Base-by-base conservation (phyloP, 352 stramenopile genomes). In the Pythium dissimile region DNA sequence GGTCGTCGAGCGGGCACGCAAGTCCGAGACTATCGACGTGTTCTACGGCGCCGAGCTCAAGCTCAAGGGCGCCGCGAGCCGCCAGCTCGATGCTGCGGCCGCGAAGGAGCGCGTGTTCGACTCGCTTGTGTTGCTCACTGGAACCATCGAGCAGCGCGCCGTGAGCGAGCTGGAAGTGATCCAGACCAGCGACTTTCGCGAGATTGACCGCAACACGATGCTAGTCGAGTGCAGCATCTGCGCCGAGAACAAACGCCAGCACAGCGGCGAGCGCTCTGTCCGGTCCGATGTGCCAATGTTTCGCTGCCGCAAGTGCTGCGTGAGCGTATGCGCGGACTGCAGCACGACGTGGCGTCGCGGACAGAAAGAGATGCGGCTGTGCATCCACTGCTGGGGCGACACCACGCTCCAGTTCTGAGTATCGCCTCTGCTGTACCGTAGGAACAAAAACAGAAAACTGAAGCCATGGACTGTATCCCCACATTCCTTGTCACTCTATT, bases 221-320 rank as follows among this genome's bases (percentile, higher is more conserved):
- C 26, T 45, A 0, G 51, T 12, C 12, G 38, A 52, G 38, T 67
- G 60, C 26, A 54, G 43, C 20, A 32, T 49, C 2, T 67, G 52
- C 28, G n/a, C 12, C 15, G 46, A 51, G 15, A 37, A 12, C 31
- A 15, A n/a, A n/a, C n/a, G n/a, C n/a, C n/a, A n/a, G n/a, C n/a
- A 27, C 20, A 43, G 18, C 12, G 4, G 2, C 21, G 24, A 11
- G 26, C 6, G 15, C 39, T 13, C 18, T 26, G 28, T 35, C 31
- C 3, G 15, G 26, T 23, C 18, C 2, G 38, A 30, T 8, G 10
- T 10, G 26, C n/a, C 13, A 3, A 37, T 26, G 49, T 56, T 28
- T 26, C 49, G 49, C 7, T 68, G 61, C 48, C 61, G 61, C 49
- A 68, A 63, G 42, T 68, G 61, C 61, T 59, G 47, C 34, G 42